Evolutionary conservation across 1,139 yeast genomes (phyloP).

Genomic region (Torulaspora globosa): DNA sequence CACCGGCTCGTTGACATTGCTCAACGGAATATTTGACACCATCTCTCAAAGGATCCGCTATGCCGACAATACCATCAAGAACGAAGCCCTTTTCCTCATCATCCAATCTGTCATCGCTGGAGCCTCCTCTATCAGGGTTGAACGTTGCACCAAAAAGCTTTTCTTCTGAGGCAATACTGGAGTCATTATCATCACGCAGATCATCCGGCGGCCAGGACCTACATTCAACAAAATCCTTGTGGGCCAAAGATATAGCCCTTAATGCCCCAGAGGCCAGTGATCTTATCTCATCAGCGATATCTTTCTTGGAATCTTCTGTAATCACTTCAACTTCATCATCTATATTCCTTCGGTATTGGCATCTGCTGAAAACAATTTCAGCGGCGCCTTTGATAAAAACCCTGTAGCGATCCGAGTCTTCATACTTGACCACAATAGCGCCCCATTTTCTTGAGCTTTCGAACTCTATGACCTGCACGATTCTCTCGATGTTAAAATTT

Average conservation of each 20-base stretch:
- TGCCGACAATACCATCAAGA: constrained; percentile 77
- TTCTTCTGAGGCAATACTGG: constrained; percentile 47
- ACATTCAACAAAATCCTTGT: constrained; percentile 55
- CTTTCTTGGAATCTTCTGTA: constrained; percentile 29
- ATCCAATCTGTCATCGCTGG: constrained; percentile 20
- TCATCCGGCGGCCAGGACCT: constrained; percentile 64
- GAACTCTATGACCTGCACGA: constrained; percentile 78
- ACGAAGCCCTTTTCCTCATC: constrained; percentile 39
- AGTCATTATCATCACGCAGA: constrained; percentile 33
- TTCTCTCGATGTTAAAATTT: constrained; percentile 35
- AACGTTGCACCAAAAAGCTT: constrained; percentile 41
- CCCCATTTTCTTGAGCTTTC: constrained; percentile 94
- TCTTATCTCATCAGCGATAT: constrained; percentile 48
- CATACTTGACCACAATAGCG: constrained; percentile 59
- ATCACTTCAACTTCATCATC: constrained; percentile 36
- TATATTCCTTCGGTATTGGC: constrained; percentile 42
- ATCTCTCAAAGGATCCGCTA: constrained; percentile 87
- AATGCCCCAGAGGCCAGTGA: constrained; percentile 70
- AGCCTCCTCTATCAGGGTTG: constrained; percentile 17
- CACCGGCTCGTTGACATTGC: constrained; percentile 87
- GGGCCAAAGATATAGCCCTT: constrained; percentile 82
- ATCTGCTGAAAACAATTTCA: constrained; percentile 68
- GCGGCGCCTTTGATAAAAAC: constrained; percentile 90
- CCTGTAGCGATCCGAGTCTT: constrained; percentile 47
- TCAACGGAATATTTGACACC: constrained; percentile 89